Base-by-base conservation (phyloP, 78 protist species). In the Guillardia theta region DNA sequence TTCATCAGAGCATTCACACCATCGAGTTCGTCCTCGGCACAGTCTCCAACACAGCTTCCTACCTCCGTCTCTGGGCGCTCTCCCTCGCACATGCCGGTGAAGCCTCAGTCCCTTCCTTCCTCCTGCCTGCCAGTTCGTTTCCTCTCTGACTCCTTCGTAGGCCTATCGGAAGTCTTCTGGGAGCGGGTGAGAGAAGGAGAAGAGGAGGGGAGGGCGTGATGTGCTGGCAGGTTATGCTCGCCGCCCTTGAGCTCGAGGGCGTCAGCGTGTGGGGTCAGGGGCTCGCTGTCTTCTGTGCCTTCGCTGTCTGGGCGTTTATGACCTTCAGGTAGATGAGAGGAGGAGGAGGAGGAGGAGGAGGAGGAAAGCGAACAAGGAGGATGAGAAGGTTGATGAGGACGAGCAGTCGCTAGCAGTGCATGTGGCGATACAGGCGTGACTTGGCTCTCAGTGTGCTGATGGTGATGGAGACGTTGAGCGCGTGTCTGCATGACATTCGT, bases 41-140 rank as follows among this genome's bases (percentile, higher is more conserved):
- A 33, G 93, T 99, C 37, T 99, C 99, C 64, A 98, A 99, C 97
- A 99, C 99, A 9, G 99, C 99, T 45, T 99, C 99, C 21, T 99
- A 99, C 95, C 98, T 99, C 53, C 98, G 99, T 8, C 99, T 99
- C 36, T 99, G 99, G 99, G 99, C 99, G 10, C 98, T 99, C 43
- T 97, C 99, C 0, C 97, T 99, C 41, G 99, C 99, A 10, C 99
- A 99, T 95, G 64, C 93, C 2, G 93, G 93, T 46, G 19, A 93
- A 93, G 95, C 70, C 22, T 37, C 22, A 64, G 21, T 5, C 22
- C 36, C 78, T 33, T 64, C 78, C 78, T 64, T 4, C 36, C 78
- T 64, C 15, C 78, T 64, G 6, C 15, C 78, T 24, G 21, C n/a
- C 12, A 30, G 12, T 24, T 64, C 39, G 6, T 64, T 64, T 64